phyloP scores from a whole-genome alignment of 2,329 filamentous ascomycete species.

The Boeremia lycopersici region DNA sequence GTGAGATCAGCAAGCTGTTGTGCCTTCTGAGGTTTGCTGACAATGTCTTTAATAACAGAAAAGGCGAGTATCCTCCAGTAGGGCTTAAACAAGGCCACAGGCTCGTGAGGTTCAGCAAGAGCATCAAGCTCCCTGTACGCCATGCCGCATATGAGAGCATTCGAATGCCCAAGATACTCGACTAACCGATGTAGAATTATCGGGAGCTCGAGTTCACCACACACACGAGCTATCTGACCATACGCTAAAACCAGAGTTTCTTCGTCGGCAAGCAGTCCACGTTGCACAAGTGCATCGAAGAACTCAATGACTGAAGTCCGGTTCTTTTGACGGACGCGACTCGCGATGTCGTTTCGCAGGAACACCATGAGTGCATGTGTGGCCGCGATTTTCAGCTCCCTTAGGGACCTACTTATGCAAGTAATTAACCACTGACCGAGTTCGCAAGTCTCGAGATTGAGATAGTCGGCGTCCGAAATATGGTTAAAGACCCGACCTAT shows the following conservation, averaged over 20 bases:
- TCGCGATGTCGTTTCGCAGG: slow-evolving; percentile 57
- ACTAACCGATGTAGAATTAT: slow-evolving; percentile 82
- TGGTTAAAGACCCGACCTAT: slow-evolving; percentile 74
- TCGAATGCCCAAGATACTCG: slow-evolving; percentile 84
- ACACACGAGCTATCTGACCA: slow-evolving; percentile 78
- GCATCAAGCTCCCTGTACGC: slow-evolving; percentile 83
- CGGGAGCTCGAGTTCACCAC: slow-evolving; percentile 82
- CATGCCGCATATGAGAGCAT: slow-evolving; percentile 77
- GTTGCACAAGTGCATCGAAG: slow-evolving; percentile 74
- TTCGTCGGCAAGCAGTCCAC: slow-evolving; percentile 69
- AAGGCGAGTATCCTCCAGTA: slow-evolving; percentile 90
- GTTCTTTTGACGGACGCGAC: slow-evolving; percentile 64
- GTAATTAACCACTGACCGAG: slow-evolving; percentile 82
- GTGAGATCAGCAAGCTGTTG: slow-evolving; percentile 81
- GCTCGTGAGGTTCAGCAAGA: slow-evolving; percentile 68
- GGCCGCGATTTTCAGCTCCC: slow-evolving; percentile 83
- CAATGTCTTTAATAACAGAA: slow-evolving; percentile 80
- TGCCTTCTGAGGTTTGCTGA: slow-evolving; percentile 79
- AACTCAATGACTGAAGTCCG: slow-evolving; percentile 72
- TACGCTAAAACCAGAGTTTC: slow-evolving; percentile 87
- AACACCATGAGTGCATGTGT: slow-evolving; percentile 72
- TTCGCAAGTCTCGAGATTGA: slow-evolving; percentile 70
- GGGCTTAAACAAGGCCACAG: slow-evolving; percentile 76
- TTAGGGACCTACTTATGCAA: slow-evolving; percentile 79
- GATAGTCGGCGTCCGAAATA: slow-evolving; percentile 61